Base-by-base conservation (phyloP, 2,329 filamentous ascomycete genomes). In the Sporothrix dimorphospora region DNA sequence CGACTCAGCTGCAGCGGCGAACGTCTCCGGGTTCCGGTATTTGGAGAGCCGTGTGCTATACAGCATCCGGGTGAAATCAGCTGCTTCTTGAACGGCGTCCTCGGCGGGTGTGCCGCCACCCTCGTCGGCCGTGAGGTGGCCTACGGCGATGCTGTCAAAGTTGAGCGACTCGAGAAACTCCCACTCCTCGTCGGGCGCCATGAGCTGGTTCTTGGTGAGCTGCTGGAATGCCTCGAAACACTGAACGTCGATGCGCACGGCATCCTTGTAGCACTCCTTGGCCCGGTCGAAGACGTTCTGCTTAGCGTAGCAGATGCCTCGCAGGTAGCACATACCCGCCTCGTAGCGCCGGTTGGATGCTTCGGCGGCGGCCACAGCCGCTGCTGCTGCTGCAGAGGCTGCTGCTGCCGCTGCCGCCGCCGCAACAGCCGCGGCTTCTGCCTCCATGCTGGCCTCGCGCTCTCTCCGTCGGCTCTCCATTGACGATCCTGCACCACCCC, bases 191-290 rank as follows among this genome's bases (percentile, higher is more conserved):
- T 93, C 90, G 0, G 94, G 94, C 65, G 89, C 89, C 89, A 99
- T 92, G 74, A 99, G 86, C 24, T 93, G 93, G 82, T 99, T 99
- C 83, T 94, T 94, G 90, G 98, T 98, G 71, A 99, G 88, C 83
- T 98, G 94, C 77, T 98, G 94, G 79, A 99, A 98, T 0, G 96
- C 96, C 81, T 99, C 96, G 79, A 97, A 98, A 82, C 96, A 99
- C 81, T 97, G 94, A 3, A 98, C 94, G 79, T 99, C 96, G 78
- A 99, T 98, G 74, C 93, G 90, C 61, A 98, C 94, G 1, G 96
- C 96, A 78, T 97, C 94, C 83, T 98, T 98, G 86, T 98, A 99
- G 83, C 96, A 98, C 78, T 98, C 94, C 81, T 98, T 98, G 69
- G 96, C 96, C 45, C 94, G 91, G 80, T 99, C 96, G 78, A 98